Percentiles rank a stretch among this genome's conserved stretches.
phyloP scores from a whole-genome alignment of 352 stramenopile species.

The Phytophthora fragariae region DNA sequence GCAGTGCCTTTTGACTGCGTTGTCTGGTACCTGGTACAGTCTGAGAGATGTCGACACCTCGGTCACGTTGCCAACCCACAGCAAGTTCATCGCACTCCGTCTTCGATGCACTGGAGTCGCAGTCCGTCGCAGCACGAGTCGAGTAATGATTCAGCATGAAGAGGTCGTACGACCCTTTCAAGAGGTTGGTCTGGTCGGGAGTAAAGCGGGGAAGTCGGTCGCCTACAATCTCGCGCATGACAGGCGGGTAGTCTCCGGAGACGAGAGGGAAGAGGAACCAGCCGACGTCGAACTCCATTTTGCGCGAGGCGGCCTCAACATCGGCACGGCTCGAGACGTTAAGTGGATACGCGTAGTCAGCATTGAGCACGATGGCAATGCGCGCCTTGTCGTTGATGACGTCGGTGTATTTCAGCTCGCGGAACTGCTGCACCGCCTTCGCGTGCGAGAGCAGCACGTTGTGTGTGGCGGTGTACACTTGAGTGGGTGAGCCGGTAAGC shows the following conservation, averaged over 20 bases:
- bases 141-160: constrained; percentile 97
- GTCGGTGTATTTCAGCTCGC: constrained; percentile 23
- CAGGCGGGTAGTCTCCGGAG: constrained; percentile 49
- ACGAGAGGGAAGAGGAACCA: constrained; percentile 94
- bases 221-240: constrained; percentile 89
- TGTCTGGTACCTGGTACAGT: constrained; percentile 13
- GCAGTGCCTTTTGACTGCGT: constrained; percentile 9
- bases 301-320: constrained; percentile 71
- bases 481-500: constrained; percentile 34
- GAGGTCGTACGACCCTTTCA: constrained; percentile 92
- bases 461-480: constrained; percentile 59
- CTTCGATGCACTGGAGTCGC: constrained; percentile 58
- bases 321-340: constrained; percentile 60
- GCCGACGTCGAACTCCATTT: constrained; percentile 90
- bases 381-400: constrained; percentile 48
- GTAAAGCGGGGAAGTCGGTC: constrained; percentile 92
- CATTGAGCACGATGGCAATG: constrained; percentile 92
- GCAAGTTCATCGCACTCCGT: constrained; percentile 35
- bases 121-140: constrained; percentile 68
- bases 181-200: constrained; percentile 60
- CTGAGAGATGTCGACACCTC: constrained; percentile 41
- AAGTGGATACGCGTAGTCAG: constrained; percentile 82
- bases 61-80: constrained; percentile 47
- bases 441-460: constrained; percentile 90
- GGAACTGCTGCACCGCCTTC: constrained; percentile 80